Conservation (phyloP, 805 yeast species). For the Metschnikowia cubensis region DNA sequence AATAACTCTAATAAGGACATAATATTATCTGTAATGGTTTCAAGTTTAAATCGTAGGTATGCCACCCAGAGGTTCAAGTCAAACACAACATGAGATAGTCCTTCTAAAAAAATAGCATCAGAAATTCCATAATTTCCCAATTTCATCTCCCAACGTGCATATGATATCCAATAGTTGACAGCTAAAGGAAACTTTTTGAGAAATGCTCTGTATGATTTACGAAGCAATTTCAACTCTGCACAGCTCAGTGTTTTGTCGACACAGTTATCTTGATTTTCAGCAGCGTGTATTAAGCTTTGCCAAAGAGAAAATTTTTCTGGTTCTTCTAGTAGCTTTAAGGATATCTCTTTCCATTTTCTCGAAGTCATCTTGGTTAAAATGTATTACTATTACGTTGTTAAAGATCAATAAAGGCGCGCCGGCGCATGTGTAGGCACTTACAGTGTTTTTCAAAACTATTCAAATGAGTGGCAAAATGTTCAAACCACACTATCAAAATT, state of each 20-base stretch:
- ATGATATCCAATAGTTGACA: constrained; percentile 57
- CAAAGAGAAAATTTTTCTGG: constrained; percentile 37
- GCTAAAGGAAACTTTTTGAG: constrained; percentile 46
- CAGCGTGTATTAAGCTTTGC: constrained; percentile 31
- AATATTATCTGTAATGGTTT: constrained; percentile 27
- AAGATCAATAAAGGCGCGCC: not conserved
- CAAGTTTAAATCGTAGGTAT: constrained; percentile 41
- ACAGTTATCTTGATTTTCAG: constrained; percentile 27
- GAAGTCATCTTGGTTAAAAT: not conserved
- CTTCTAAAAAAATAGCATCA: constrained; percentile 20
- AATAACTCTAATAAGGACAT: constrained; percentile 33
- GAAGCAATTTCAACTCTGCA: constrained; percentile 29
- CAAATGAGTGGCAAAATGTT: too few species aligned
- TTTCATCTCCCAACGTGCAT: constrained; percentile 45
- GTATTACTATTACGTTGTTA: not conserved
- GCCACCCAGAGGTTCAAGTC: constrained; percentile 50
- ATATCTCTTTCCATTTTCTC: constrained; percentile 14
- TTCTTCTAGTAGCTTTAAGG: constrained; percentile 27
- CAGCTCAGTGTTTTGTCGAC: constrained; percentile 33
- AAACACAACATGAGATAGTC: constrained; percentile 35
- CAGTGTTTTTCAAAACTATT: too few species aligned
- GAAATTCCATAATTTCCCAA: constrained; percentile 41
- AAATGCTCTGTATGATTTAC: constrained; percentile 40
- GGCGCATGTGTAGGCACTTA: not conserved
- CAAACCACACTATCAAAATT: too few species aligned